Base-by-base conservation (phyloP, 352 stramenopile species). In the Blastocystis sp. region DNA sequence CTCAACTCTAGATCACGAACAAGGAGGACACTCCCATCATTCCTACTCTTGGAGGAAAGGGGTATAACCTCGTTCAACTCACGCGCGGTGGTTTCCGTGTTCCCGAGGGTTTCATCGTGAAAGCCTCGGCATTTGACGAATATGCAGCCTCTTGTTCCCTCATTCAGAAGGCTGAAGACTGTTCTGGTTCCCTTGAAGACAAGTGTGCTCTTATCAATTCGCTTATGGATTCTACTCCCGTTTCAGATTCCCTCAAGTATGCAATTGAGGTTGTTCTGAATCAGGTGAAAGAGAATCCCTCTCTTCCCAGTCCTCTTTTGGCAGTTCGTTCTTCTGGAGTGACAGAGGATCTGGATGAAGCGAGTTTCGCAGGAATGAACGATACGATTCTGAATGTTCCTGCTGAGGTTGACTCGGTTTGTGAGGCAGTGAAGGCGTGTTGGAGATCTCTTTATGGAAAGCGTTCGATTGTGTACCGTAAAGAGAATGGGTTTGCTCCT, bases 301-400 rank as follows among this genome's bases (percentile, higher is more conserved):
- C 18, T 51, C 44, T 51, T 51, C 44, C 44, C 18, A 51, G 0
- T 18, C 44, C 44, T 18, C 36, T 76, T 11, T 36, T 76, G 11
- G 64, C 64, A 4, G 48, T 76, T 4, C 21, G 64, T 18, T 76
- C 64, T 8, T 38, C 16, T 16, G 64, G 42, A 59, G 48, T 59
- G n/a, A 76, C 64, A 6, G 64, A 76, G 18, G 64, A 76, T 54
- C 53, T 76, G 48, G 64, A 59, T 16, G 32, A 76, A 16, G 64
- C 64, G 6, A 59, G 42, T 76, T 76, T 76, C 18, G 64, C 64
- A 4, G 64, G 64, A 59, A 76, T 76, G 64, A 54, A 76, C 48
- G 64, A 76, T 21, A 76, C 64, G 21, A 14, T 76, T 59, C 48
- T 76, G 8, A 76, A 76, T 56, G 64, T 76, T 9, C 48, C 29